Evolutionary conservation across 2,329 filamentous ascomycete species (phyloP), one percentile per base, ranked within the genome.

Genomic region (Cladophialophora bantiana): DNA sequence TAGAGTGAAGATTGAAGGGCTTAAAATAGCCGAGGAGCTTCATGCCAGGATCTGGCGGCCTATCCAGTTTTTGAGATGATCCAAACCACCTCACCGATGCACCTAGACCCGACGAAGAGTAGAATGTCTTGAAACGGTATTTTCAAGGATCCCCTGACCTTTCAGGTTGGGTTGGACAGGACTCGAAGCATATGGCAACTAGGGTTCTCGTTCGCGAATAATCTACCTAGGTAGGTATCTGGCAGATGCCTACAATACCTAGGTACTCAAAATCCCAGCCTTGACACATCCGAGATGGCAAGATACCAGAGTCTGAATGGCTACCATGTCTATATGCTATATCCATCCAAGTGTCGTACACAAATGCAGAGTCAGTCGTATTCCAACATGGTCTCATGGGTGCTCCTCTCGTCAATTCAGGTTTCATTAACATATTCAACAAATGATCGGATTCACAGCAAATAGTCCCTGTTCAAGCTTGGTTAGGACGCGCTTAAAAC

Each of bases 391-490:
- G 45, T 10, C 45, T 26, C 20, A 26, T 50, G 18, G 26, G 26
- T 26, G 26, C 26, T 26, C 26, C 26, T 26, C 26, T 26, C 26
- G 26, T 50, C 45, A 31, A 26, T 7, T 50, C 45, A 50, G 31
- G 31, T 13, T 50, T 31, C 45, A 31, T 50, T 20, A 31, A 26
- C 6, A 48, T n/a, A 48, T 7, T 61, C 45, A 70, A 65, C 68
- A 70, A 32, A 68, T 59, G 45, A 59, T 59, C 5, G 68, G 68
- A 48, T 70, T 70, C 35, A 62, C 36, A 26, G 65, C 66, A 53
- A 64, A 68, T 31, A 48, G n/a, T 20, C 45, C 61, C 63, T 68
- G 57, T 52, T 9, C 35, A 32, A 36, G 18, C 34, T 53, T 50
- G 15, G 20, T 42, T 59, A 12, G 48, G 10, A 18, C n/a, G n/a